These are phyloP conservation scores for Lactuca saligna DNA, from an alignment of 129 eudicot genomes.

Conservation along the genomic window DNA sequence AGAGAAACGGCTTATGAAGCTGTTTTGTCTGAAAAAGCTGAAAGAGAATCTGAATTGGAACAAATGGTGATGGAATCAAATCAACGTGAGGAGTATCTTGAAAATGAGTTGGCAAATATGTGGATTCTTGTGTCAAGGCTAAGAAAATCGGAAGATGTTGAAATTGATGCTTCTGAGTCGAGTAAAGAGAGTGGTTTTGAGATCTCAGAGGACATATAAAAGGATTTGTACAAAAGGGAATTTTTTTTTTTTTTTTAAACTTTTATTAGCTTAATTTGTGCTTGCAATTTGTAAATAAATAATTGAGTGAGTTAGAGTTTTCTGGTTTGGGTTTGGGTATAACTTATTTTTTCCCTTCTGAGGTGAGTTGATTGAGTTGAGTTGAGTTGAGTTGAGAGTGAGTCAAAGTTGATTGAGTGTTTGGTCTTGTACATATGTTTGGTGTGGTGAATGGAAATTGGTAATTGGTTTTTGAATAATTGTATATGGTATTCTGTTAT, in stretches of 20 bases:
- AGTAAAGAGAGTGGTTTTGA: conserved; percentile 16
- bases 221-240: neutral
- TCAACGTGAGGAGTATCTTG: conserved; percentile 78
- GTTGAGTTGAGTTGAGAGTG: conserved; percentile 12
- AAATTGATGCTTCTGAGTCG: conserved; percentile 22
- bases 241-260: too few species aligned
- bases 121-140: conserved; percentile 76
- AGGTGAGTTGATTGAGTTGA: neutral
- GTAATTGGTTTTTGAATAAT: neutral
- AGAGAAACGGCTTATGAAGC: conserved; percentile 71
- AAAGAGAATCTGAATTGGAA: conserved; percentile 58
- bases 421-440: neutral
- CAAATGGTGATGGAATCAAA: conserved; percentile 69
- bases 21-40: conserved; percentile 56
- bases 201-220: conserved; percentile 3
- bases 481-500: neutral
- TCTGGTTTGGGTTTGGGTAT: neutral
- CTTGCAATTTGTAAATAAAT: conserved; percentile 4
- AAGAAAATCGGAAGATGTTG: conserved; percentile 57
- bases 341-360: neutral
- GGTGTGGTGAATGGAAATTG: neutral
- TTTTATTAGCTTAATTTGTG: neutral
- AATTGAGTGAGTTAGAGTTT: neutral
- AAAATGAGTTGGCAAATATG: conserved; percentile 80
- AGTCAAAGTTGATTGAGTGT: conserved; percentile 1